These are phyloP conservation scores for Talaromyces sp. DNA, from an alignment of 2,329 filamentous ascomycete species.

Conservation along the genomic window DNA sequence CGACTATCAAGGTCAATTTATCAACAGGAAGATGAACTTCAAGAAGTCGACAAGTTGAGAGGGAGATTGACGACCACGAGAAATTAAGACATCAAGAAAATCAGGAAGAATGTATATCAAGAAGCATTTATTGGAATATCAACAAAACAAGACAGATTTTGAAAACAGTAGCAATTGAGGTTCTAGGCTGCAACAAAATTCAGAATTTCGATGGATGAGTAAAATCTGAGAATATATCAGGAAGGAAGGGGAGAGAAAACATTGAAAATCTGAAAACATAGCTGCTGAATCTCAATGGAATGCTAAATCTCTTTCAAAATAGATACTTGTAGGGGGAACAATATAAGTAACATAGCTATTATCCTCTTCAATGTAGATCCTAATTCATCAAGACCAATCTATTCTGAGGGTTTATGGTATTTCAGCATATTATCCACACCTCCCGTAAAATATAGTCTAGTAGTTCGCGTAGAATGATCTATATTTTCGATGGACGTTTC, in stretches of 20 bases:
- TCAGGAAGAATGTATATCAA: no score
- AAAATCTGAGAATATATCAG: background rate
- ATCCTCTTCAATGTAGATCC: no score
- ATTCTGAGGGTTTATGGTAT: background rate
- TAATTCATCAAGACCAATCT: background rate
- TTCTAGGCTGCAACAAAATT: background rate
- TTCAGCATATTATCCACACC: background rate
- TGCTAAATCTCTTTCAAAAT: background rate
- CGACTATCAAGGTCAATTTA: background rate
- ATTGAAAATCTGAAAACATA: background rate
- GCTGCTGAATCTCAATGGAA: background rate
- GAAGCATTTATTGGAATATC: no score
- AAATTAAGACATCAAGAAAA: background rate
- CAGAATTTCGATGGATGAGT: background rate
- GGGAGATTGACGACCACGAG: background rate
- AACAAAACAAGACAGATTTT: background rate
- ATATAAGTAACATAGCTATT: background rate
- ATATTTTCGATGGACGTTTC: background rate
- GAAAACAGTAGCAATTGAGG: no score
- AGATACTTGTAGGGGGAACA: background rate
- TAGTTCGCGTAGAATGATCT: no score
- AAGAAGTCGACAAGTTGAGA: no score
- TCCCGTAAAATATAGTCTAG: no score
- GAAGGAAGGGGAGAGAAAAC: background rate
- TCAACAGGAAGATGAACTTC: background rate